A percentile compares a stretch with the other conserved stretches of the same genome.
These are phyloP conservation scores for Phytophthora litchii DNA, from an alignment of 352 stramenopile species.

Conservation along the genomic window DNA sequence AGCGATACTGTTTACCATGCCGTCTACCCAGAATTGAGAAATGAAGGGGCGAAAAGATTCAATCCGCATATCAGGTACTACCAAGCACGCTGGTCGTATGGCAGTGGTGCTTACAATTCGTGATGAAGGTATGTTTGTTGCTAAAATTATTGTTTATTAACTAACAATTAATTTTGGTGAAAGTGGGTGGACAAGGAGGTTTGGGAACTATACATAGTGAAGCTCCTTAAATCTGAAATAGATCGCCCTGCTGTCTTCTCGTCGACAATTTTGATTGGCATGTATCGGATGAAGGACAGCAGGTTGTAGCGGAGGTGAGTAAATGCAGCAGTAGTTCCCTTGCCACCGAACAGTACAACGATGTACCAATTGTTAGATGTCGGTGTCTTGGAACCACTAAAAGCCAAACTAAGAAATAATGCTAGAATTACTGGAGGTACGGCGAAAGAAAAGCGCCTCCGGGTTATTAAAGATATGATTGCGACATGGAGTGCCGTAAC, in stretches of 20 bases:
- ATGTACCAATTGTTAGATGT: neutral
- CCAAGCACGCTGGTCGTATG: too few relatives aligned
- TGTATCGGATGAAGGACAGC: neutral
- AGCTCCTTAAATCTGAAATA: neutral
- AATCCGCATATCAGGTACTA: neutral
- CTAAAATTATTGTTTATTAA: neutral
- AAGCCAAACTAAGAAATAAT: neutral
- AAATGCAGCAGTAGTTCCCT: neutral
- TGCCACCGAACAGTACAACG: neutral
- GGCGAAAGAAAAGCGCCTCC: neutral
- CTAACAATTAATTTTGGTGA: neutral
- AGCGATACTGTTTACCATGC: slow-evolving; percentile 6
- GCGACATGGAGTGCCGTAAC: neutral
- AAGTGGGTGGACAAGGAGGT: neutral
- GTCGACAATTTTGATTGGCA: neutral
- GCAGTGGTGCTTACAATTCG: neutral
- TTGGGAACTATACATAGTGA: neutral
- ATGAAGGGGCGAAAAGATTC: neutral
- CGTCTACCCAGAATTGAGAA: neutral
- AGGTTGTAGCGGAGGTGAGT: neutral
- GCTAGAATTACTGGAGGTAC: neutral
- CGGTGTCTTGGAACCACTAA: neutral
- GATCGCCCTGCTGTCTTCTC: neutral
- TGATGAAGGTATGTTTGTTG: slow-evolving; percentile 6
- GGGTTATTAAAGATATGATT: neutral